Evolutionary conservation across 108 stramenopile genomes (phyloP), one percentile per base, ranked within the genome.

Genomic region (Parietichytrium sp.): DNA sequence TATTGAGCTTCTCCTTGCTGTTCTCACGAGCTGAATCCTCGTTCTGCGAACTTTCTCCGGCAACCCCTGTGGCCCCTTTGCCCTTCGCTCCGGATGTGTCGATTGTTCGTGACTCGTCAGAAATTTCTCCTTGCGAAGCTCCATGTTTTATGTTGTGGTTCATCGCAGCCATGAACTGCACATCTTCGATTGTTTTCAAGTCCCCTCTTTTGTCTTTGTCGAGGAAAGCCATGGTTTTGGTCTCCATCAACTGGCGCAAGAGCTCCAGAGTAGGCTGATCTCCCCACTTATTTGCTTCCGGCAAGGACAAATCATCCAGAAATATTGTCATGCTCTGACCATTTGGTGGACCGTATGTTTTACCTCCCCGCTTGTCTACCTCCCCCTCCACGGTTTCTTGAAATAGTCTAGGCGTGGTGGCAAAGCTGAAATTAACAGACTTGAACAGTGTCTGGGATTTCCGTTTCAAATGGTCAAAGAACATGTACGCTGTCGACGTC

Each of bases 321-420:
- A 87, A 90, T 18, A 88, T 86, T 47, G 79, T 87, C 86, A 86
- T 88, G 4, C 12, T 52, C 90, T 90, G 88, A 3, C 88, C 88
- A 4, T 29, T 47, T 6, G 84, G 84, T 3, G 88, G 88, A 20
- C 86, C 88, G 47, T 83, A 89, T 26, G 36, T 81, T 78, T 86
- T 87, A 16, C 91, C 91, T 26, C 91, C 91, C 29, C 90, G 79
- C 86, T 91, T 91, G 84, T 91, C 91, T 30, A 91, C 83, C 51
- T 88, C 88, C 29, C 72, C 85, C 52, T 90, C 91, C 42, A 91
- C 77, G 31, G 82, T 10, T 10, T 48, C 25, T 52, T 87, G 89
- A 27, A 87, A 80, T 52, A 84, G 82, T 18, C 52, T 25, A 18
- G 85, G 85, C 29, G 86, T 84, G 8, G 88, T 86, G 3, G 88